Conservation (phyloP, 371 early-diverging fungal genomes). For the Capillidium heterosporum region DNA sequence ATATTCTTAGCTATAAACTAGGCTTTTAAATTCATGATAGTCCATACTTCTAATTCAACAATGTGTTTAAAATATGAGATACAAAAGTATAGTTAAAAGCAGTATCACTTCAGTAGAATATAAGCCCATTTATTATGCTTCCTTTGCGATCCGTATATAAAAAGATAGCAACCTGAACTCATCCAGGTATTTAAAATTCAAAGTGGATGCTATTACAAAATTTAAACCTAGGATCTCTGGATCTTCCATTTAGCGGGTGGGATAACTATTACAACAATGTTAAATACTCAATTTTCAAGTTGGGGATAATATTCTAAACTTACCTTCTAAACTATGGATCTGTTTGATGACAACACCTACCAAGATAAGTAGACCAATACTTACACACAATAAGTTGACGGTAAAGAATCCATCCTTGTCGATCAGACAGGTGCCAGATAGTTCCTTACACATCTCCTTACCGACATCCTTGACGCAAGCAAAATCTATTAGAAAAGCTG, state of each 20-base stretch:
- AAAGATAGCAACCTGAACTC: no score
- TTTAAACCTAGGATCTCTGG: background rate
- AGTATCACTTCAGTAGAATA: no score
- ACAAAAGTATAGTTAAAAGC: no score
- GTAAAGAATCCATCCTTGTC: constrained; percentile 72
- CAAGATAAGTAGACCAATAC: constrained; percentile 36
- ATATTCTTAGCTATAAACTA: no score
- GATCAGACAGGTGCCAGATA: constrained; percentile 45
- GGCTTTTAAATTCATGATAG: no score
- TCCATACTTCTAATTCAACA: no score
- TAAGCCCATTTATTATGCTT: no score
- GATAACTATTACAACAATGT: background rate
- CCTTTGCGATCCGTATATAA: no score
- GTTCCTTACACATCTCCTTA: constrained; percentile 32
- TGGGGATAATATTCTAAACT: background rate
- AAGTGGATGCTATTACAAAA: no score
- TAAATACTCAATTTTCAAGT: background rate
- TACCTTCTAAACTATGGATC: constrained; percentile 40
- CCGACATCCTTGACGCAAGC: constrained; percentile 41
- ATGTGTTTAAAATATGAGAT: no score
- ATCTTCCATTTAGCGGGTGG: constrained; percentile 2
- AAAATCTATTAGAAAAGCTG: constrained; percentile 10
- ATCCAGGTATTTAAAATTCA: no score
- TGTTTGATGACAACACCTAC: constrained; percentile 43
- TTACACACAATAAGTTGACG: constrained; percentile 47